Evolutionary conservation across 805 yeast species (phyloP), one percentile per base, ranked within the genome.

Genomic region (Metschnikowia cubensis): DNA sequence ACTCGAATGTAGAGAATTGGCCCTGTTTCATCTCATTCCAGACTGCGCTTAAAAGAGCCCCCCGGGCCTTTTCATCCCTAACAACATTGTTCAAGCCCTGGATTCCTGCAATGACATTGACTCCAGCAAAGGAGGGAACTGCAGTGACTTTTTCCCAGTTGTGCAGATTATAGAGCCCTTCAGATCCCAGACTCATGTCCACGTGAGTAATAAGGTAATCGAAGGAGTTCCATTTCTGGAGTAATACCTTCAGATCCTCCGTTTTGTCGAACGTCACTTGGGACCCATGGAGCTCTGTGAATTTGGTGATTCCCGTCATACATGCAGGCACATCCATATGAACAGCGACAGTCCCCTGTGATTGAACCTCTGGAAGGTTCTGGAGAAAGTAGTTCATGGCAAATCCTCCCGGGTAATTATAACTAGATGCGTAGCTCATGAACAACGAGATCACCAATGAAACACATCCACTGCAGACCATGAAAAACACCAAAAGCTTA

Each of bases 381-480:
- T 53, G 22, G 22, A 79, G 58, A 38, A 70, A 62, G 8, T 71
- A 58, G 59, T 89, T 86, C 33, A 90, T 67, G 0, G 96, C 96
- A 1, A 68, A 74, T 0, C 97, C 97, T 11, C 97, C 97, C 2
- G 97, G 96, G 62, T 92, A 92, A 65, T 92, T 92, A 64, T 71
- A 71, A 45, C 85, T 75, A 0, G 96, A 89, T 4, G 82, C 73
- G 42, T 75, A 76, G 0, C 84, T 79, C 74, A 83, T 83, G 10
- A 74, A 61, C 1, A 77, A 39, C 0, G 91, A 79, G 3, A 74
- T 45, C 2, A 69, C 62, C 6, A 71, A 41, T 0, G 76, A 22
- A 0, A 68, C 50, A 1, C 68, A 51, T 0, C 71, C 49, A 37
- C 59, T 54, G 10, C 35, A 48, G 4, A 60, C 20, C 20, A 66